Conservation (phyloP, 495 filamentous ascomycete genomes). For the Astrocystis sublimbata region DNA sequence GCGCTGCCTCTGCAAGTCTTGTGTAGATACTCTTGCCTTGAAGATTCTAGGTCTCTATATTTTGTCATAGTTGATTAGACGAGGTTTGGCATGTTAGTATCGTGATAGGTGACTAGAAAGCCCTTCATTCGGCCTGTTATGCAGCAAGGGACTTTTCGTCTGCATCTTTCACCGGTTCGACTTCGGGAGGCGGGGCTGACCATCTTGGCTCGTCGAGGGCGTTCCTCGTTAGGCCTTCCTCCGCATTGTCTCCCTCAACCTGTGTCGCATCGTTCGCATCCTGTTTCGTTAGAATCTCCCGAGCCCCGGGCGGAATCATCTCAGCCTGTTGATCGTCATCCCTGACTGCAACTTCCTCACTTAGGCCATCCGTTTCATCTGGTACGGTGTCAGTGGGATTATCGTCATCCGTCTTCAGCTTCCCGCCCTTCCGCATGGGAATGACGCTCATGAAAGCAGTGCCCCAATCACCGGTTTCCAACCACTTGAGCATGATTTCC, state of each 20-base stretch:
- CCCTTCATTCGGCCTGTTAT: not conserved
- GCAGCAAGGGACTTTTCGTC: not conserved
- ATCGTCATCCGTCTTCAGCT: constrained; percentile 41
- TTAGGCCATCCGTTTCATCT: constrained; percentile 19
- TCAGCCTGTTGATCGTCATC: not conserved
- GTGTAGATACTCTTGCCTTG: not conserved
- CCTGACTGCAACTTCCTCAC: constrained; percentile 1
- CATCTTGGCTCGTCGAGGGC: constrained; percentile 18
- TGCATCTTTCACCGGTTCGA: not conserved
- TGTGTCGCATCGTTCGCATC: constrained; percentile 10
- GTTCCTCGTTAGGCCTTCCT: constrained; percentile 32
- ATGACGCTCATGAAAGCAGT: constrained; percentile 83
- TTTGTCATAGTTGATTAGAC: not conserved
- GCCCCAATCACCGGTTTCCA: constrained; percentile 87
- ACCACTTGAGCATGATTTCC: constrained; percentile 93
- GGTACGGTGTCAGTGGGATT: constrained; percentile 28
- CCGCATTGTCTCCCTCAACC: constrained; percentile 32
- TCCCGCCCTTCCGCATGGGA: constrained; percentile 79
- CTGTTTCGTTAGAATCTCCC: not conserved
- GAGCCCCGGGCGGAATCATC: not conserved
- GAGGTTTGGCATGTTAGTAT: not conserved
- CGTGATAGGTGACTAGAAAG: not conserved
- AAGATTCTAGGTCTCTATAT: too few relatives aligned
- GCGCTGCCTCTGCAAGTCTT: not conserved
- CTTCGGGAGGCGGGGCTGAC: constrained; percentile 18